Evolutionary conservation across 352 stramenopile species (phyloP), one percentile per base, ranked within the genome.

Genomic region (Phytophthora cryptogea): DNA sequence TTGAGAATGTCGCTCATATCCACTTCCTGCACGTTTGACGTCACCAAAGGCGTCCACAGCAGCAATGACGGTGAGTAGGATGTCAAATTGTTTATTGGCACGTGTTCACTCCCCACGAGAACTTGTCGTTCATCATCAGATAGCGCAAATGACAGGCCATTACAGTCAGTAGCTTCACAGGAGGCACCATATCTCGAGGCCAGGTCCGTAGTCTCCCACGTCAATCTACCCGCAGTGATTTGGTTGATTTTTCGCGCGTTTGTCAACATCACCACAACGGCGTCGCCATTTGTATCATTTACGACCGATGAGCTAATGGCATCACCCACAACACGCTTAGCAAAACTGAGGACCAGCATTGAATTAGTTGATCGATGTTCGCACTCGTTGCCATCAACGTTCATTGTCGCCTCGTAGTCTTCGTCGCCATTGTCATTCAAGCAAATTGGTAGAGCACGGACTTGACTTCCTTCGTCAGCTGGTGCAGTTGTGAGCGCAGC

Each of bases 261-360:
- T 14, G 56, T 67, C 2, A 86, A 36, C 48, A 67, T 74, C 7
- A 86, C 71, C 2, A 80, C 23, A 7, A 42, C 2, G 0, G 44
- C 59, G 30, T 70, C 49, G 4, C 14, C 46, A 8, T 20, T 56
- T 2, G 43, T 48, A 16, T 37, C 37, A 5, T 57, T 63, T 6
- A 59, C 31, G 9, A 66, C 20, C 2, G 68, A 71, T 0, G 57
- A 70, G 13, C 61, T 66, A 17, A 83, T 83, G 20, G 63, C 66
- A 20, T 80, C 73, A 9, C 76, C 76, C 3, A 70, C 37, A 20
- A 86, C 74, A 5, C 74, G 72, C 49, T 80, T 83, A 0, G 76
- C 73, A 63, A 86, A 82, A 59, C 74, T 86, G n/a, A 84, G 50
- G 1, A 83, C 72, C n/a, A 86, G 55, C 55, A 78, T 61, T 13